A percentile compares a stretch with the other conserved stretches of the same genome.
Evolutionary conservation across 164 flowering plant genomes (phyloP).

Genomic region (Vitis rupestris): DNA sequence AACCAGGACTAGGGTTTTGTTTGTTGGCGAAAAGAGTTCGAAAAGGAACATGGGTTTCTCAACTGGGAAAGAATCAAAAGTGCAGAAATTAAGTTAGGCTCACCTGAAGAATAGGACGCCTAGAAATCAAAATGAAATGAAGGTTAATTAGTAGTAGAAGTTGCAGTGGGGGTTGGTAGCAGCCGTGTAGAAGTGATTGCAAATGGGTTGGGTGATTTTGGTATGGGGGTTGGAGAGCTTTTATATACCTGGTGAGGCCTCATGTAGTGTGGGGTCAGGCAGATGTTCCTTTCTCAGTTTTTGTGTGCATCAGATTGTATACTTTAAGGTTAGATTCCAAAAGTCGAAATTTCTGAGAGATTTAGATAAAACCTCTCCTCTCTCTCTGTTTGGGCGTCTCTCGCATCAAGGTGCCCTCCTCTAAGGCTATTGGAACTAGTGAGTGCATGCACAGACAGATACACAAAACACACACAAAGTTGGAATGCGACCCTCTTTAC

Average conservation of each 20-base stretch:
- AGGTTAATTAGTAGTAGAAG: not conserved
- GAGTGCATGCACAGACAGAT: constrained; percentile 21
- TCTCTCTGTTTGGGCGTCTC: too few relatives aligned
- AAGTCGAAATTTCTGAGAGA: constrained; percentile 13
- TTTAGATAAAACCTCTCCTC: constrained; percentile 14
- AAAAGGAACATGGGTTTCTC: not conserved
- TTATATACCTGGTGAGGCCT: constrained; percentile 32
- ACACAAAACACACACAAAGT: too few relatives aligned
- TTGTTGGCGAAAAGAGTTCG: not conserved
- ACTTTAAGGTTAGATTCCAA: constrained; percentile 18
- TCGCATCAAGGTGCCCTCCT: too few relatives aligned
- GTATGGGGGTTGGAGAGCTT: constrained; percentile 13
- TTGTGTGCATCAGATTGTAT: not conserved
- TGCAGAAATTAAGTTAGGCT: not conserved
- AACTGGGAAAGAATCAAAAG: not conserved
- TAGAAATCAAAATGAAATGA: not conserved
- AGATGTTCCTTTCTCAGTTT: not conserved
- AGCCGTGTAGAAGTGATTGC: constrained; percentile 3
- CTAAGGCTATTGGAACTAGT: not conserved
- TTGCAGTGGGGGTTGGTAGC: not conserved
- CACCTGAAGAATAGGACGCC: not conserved
- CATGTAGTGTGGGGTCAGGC: constrained; percentile 13
- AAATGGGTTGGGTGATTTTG: constrained; percentile 32
- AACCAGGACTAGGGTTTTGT: not conserved
- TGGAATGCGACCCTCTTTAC: constrained; percentile 16